Evolutionary conservation across 257 asterid species (phyloP), one percentile per base, ranked within the genome.

Genomic region (Sherardia arvensis): DNA sequence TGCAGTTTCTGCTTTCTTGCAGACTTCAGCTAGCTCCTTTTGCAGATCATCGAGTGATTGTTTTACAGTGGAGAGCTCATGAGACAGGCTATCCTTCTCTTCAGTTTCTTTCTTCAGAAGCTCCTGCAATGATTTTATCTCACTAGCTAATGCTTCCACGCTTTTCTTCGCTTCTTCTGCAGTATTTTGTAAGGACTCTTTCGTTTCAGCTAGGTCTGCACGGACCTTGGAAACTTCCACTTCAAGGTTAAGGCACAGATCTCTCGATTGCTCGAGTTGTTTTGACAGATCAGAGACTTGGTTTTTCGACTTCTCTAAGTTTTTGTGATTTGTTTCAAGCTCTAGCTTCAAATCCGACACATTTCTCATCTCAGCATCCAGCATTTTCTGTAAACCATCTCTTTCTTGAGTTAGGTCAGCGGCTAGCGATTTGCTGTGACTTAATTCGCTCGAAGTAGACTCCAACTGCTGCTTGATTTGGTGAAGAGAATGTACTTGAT

Each of bases 351-450:
- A 69, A 53, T 61, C 69, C 72, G 74, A 73, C 66, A 74, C 74
- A 6, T 78, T 85, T 20, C 67, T 65, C 66, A 49, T 58, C 68
- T 86, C 88, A 18, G 36, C 17, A 7, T 73, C 68, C 83, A 88
- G 43, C 69, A 23, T 73, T 68, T 77, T 80, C 66, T 67, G 74
- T 22, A 83, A 34, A 57, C 62, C 71, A 25, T 78, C 85, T 67
- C 71, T 84, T 80, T 91, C 96, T 64, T n/a, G 65, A 7, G 69
- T 71, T 75, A 87, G 70, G 65, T 78, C 80, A 59, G 84, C 65
- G 68, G 81, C 69, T 32, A 73, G 34, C 26, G 28, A 76, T 62
- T 79, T 33, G 49, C 69, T 78, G 63, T 47, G 70, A 55, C 71
- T 57, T 62, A 32, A 69, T 69, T 88, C 90, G 67, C 67, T 79